A percentile compares a stretch with the other conserved stretches of the same genome.
phyloP scores from a whole-genome alignment of 2,329 filamentous ascomycete species.

The Phyllosticta capitalensis region DNA sequence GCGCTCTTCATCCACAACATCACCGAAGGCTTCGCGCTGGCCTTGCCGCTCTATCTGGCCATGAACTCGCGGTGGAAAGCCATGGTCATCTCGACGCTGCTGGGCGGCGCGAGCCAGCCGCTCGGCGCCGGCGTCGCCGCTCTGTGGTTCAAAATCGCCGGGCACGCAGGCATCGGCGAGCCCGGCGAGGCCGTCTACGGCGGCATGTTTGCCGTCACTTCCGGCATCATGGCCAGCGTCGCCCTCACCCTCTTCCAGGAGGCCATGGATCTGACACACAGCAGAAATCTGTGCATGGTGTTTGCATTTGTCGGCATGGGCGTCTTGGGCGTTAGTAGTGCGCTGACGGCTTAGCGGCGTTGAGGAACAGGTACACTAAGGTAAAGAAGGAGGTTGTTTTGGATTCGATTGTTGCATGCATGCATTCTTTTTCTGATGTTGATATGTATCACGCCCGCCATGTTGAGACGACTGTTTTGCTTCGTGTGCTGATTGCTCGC shows the following conservation, averaged over 20 bases:
- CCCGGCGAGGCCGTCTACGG: slow-evolving; percentile 57
- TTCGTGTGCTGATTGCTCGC: neutral
- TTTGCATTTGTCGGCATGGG: slow-evolving; percentile 84
- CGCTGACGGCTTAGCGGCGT: slow-evolving; percentile 53
- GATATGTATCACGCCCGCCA: neutral
- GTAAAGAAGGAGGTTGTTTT: neutral
- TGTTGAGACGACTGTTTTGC: neutral
- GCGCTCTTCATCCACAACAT: slow-evolving; percentile 98
- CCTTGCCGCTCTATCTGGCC: slow-evolving; percentile 84
- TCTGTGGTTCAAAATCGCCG: slow-evolving; percentile 71
- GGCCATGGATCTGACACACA: slow-evolving; percentile 72
- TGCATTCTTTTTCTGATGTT: neutral
- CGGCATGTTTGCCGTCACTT: slow-evolving; percentile 76
- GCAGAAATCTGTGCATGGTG: slow-evolving; percentile 63
- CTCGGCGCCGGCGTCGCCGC: slow-evolving; percentile 76
- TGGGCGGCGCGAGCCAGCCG: slow-evolving; percentile 83
- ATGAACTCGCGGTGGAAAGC: slow-evolving; percentile 70
- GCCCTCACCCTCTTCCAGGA: slow-evolving; percentile 83
- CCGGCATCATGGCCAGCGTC: slow-evolving; percentile 93
- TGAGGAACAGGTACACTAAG: neutral
- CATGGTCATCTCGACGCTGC: slow-evolving; percentile 71
- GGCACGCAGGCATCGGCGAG: slow-evolving; percentile 32
- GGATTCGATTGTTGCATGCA: neutral
- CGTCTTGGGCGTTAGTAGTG: slow-evolving; percentile 74
- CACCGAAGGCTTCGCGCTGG: slow-evolving; percentile 91